phyloP scores from a whole-genome alignment of 2,329 filamentous ascomycete genomes.

The Ophiostoma ulmi region DNA sequence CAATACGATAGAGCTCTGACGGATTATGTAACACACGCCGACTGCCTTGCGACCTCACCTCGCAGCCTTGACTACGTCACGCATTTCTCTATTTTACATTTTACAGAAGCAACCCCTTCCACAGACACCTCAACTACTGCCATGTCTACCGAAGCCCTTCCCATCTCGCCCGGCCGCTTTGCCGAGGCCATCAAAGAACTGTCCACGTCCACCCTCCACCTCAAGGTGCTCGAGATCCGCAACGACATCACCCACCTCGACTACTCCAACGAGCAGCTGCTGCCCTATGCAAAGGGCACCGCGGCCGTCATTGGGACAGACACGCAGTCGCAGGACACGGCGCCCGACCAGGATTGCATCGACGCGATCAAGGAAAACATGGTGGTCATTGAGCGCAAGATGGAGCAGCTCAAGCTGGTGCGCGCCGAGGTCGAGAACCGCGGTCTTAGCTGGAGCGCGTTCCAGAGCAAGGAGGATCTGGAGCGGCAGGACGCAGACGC shows the following conservation, averaged over 20 bases:
- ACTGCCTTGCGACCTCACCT: not conserved
- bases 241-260: conserved; percentile 70
- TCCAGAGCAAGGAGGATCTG: conserved; percentile 44
- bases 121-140: not conserved
- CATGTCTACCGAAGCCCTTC: conserved; percentile 43
- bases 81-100: not conserved
- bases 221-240: conserved; percentile 70
- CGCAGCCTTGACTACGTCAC: not conserved
- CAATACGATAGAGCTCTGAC: not conserved
- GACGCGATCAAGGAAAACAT: conserved; percentile 71
- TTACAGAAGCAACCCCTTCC: not conserved
- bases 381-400: conserved; percentile 62
- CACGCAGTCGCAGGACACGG: conserved; percentile 26
- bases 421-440: conserved; percentile 58
- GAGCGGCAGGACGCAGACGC: conserved; percentile 24
- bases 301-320: conserved; percentile 33
- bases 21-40: conserved; percentile 3
- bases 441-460: conserved; percentile 54
- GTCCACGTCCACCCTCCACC: conserved; percentile 60
- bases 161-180: conserved; percentile 60
- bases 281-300: conserved; percentile 57
- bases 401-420: conserved; percentile 59
- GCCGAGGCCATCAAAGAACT: conserved; percentile 63
- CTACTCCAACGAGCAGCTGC: conserved; percentile 67
- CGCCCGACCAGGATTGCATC: conserved; percentile 63